Conservation (phyloP, 2,329 filamentous ascomycete species). For the Trichoderma simmonsii region DNA sequence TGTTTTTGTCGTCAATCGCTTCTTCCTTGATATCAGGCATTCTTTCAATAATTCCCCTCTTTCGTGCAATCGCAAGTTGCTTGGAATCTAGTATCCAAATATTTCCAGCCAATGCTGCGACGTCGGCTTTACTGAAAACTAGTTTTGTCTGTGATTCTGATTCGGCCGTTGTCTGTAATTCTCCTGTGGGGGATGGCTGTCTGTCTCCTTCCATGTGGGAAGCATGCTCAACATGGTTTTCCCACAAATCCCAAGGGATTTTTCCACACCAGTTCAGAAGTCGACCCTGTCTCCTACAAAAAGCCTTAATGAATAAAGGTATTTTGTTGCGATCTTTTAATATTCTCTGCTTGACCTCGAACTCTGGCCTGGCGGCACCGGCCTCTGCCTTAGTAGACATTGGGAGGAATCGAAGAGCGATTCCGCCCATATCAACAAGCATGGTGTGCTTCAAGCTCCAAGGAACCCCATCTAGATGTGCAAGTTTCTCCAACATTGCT, state of each 20-base stretch:
- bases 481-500: background rate
- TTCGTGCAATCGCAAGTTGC: background rate
- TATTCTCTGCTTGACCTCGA: too few relatives aligned
- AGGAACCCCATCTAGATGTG: background rate
- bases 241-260: background rate
- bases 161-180: too few relatives aligned
- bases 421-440: background rate
- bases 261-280: background rate
- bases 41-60: background rate
- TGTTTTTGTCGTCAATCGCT: background rate
- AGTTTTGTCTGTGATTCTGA: background rate
- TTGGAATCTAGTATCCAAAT: background rate
- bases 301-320: background rate
- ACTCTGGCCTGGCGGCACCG: too few relatives aligned
- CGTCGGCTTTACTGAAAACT: background rate
- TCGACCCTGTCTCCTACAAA: background rate
- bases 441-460: background rate
- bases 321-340: too few relatives aligned
- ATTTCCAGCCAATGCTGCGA: background rate
- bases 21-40: background rate
- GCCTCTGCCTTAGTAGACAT: too few relatives aligned
- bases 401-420: background rate
- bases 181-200: too few relatives aligned
- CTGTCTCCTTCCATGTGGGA: too few relatives aligned
- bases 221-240: background rate